Percentiles rank a stretch among this genome's conserved stretches.
Evolutionary conservation across 768 basidiomycete genomes (phyloP).

Genomic region (Pilatotrama ljubarskyi): DNA sequence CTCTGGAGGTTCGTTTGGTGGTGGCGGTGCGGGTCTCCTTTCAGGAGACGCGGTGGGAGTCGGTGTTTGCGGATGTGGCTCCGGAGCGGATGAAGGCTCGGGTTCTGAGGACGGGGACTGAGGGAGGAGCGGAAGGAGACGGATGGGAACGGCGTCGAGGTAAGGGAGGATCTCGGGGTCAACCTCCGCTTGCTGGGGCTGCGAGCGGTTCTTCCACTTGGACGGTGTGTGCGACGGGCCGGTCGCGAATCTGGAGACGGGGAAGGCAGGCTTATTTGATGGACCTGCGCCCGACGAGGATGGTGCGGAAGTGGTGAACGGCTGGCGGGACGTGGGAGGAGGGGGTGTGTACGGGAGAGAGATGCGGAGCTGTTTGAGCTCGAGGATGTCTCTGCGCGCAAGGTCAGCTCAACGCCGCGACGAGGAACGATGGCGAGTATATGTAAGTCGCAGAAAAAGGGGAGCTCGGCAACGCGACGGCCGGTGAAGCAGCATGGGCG

Average conservation of each 20-base stretch:
- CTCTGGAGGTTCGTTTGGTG: constrained; percentile 17
- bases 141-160: constrained; percentile 55
- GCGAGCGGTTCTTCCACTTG: constrained; percentile 37
- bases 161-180: constrained; percentile 34
- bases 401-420: constrained; percentile 8
- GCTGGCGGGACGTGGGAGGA: constrained; percentile 23
- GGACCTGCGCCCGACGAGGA: constrained; percentile 36
- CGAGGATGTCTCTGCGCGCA: constrained; percentile 39
- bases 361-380: constrained; percentile 68
- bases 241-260: constrained; percentile 40
- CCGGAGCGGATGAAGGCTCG: not conserved
- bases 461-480: not conserved
- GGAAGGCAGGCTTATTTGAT: constrained; percentile 44
- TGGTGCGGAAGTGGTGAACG: constrained; percentile 31
- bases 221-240: constrained; percentile 41
- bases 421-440: too few species aligned
- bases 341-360: constrained; percentile 51
- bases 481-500: not conserved
- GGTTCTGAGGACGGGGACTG: constrained; percentile 2
- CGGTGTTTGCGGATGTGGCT: constrained; percentile 15
- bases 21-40: constrained; percentile 7
- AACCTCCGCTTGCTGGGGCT: constrained; percentile 13
- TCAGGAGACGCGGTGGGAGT: constrained; percentile 16
- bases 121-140: constrained; percentile 55
- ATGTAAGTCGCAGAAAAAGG: not conserved